Evolutionary conservation across 1,284 basidiomycete genomes (phyloP), one percentile per base, ranked within the genome.

Genomic region (Flammula alnicola): DNA sequence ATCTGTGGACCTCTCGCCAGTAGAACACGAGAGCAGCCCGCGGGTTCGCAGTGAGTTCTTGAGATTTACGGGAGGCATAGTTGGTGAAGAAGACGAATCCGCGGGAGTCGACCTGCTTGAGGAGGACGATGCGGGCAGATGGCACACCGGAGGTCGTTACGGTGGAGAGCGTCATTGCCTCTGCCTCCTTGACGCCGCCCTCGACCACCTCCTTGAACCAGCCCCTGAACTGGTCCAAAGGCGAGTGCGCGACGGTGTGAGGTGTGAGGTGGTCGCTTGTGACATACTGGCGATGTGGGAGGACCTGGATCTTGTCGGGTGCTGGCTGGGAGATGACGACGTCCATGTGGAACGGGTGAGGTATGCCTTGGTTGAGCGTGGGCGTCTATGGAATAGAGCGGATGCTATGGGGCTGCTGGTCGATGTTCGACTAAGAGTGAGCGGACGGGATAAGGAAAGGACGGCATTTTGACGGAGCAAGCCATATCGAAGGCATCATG

Each of bases 1-100:
- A 88, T 44, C 86, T 79, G 53, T 87, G 83, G 16, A 94, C 76
- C 64, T 94, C 91, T 44, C 84, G 76, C 97, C 96, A 99, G 75
- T 96, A 98, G 63, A 98, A 92, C 5, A 87, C 85, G 17, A 96
- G 74, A 2, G 92, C 84, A 0, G 90, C 93, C 62, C 86, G 78
- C 0, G 91, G 88, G 63, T 94, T 95, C 32, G 72, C 78, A 2
- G 68, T 55, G 36, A 99, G 76, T 69, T 98, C 97, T 27, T 72
- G 66, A 2, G 91, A 93, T 72, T 99, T 99, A 55, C 95, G 83
- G 14, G 93, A 96, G 29, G 81, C 80, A 75, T 99, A 99, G 74
- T 99, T 99, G 29, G 95, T 96, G 79, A 84, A 99, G 74, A 98
- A 98, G 47, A 96, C 82, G 72, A 99, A 98, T 29, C 95, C 95